Conservation (phyloP, 2,329 filamentous ascomycete genomes). For the Fusarium sp. region DNA sequence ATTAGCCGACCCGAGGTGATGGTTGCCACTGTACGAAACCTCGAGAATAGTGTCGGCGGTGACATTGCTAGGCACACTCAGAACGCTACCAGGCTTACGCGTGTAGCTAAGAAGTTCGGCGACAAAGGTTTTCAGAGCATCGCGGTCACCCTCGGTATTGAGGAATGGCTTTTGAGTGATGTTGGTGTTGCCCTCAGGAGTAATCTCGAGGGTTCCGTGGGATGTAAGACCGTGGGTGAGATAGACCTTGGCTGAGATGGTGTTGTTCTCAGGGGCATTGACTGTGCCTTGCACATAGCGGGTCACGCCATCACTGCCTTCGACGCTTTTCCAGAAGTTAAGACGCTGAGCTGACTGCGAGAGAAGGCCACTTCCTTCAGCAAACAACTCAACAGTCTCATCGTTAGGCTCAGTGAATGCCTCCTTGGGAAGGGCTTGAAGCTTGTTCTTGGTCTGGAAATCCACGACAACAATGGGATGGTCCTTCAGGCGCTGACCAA, state of each 20-base stretch:
- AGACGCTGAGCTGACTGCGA: slow-evolving; percentile 56
- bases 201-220: slow-evolving; percentile 55
- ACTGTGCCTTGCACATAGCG: slow-evolving; percentile 56
- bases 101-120: slow-evolving; percentile 41
- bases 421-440: slow-evolving; percentile 31
- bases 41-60: slow-evolving; percentile 40
- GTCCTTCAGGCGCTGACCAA: slow-evolving; percentile 66
- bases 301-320: slow-evolving; percentile 50
- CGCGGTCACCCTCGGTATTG: slow-evolving; percentile 46
- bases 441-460: slow-evolving; percentile 42
- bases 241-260: slow-evolving; percentile 59
- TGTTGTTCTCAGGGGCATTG: slow-evolving; percentile 54
- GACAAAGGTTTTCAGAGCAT: slow-evolving; percentile 42
- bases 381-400: slow-evolving; percentile 45
- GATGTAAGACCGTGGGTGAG: slow-evolving; percentile 61
- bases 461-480: slow-evolving; percentile 53
- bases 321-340: slow-evolving; percentile 58
- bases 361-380: slow-evolving; percentile 52
- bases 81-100: slow-evolving; percentile 30
- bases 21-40: slow-evolving; percentile 40
- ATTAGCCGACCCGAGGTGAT: slow-evolving; percentile 45
- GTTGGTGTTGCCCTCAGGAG: slow-evolving; percentile 51
- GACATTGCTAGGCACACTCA: slow-evolving; percentile 35
- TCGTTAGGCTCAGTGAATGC: slow-evolving; percentile 43
- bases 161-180: slow-evolving; percentile 51